phyloP scores from a whole-genome alignment of 2,329 filamentous ascomycete species.

The Ceratocystis smalleyi region DNA sequence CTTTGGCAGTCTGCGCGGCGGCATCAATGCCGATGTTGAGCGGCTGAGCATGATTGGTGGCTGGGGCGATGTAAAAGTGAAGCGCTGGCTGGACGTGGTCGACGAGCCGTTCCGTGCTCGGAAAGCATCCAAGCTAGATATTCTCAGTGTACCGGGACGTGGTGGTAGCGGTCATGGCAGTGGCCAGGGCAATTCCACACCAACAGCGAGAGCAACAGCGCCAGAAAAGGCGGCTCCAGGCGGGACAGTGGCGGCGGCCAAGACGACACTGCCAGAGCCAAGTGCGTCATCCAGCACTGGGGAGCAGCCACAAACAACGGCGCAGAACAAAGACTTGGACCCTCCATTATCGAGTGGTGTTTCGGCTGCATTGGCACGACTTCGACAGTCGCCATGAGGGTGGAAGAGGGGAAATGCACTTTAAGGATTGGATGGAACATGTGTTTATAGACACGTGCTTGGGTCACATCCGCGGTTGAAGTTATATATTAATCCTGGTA shows the following conservation, averaged over 20 bases:
- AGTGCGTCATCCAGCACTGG: not conserved
- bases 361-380: slow-evolving; percentile 43
- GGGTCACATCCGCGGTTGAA: not conserved
- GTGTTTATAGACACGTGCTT: not conserved
- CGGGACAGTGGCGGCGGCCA: not conserved
- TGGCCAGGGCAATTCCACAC: not conserved
- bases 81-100: slow-evolving; percentile 66
- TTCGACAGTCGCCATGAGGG: slow-evolving; percentile 28
- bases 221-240: not conserved
- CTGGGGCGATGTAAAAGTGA: slow-evolving; percentile 92
- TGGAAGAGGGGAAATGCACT: not conserved
- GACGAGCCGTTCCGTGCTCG: slow-evolving; percentile 70
- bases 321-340: slow-evolving; percentile 19
- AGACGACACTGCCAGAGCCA: not conserved
- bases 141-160: slow-evolving; percentile 12
- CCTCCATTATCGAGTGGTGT: slow-evolving; percentile 39
- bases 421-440: not conserved
- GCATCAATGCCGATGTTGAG: slow-evolving; percentile 75
- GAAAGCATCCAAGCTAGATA: slow-evolving; percentile 43
- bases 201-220: not conserved
- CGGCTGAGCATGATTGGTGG: slow-evolving; percentile 72
- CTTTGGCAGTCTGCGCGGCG: slow-evolving; percentile 76
- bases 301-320: slow-evolving; percentile 24
- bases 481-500: not conserved
- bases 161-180: not conserved